Percentiles rank a stretch among this genome's conserved stretches.
phyloP scores from a whole-genome alignment of 768 basidiomycete species.

The Lactarius akahatsu region DNA sequence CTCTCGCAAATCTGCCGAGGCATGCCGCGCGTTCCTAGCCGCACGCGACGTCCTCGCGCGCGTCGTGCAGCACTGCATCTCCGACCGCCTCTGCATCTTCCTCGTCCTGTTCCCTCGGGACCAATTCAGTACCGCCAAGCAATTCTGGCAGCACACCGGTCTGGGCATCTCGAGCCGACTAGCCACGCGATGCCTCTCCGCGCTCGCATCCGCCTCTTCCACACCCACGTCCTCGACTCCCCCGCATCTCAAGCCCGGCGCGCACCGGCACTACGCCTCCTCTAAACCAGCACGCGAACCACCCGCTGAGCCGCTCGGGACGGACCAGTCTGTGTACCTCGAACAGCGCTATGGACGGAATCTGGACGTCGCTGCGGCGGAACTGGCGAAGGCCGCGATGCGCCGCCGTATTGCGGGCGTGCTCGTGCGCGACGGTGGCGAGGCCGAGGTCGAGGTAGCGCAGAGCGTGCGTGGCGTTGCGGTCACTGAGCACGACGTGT shows the following conservation, averaged over 20 bases:
- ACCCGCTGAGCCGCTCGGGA: constrained; percentile 45
- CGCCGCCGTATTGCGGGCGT: constrained; percentile 90
- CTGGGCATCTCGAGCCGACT: constrained; percentile 85
- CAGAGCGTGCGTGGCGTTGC: constrained; percentile 69
- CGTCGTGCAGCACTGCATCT: constrained; percentile 67
- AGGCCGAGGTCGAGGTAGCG: constrained; percentile 48
- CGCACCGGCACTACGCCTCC: constrained; percentile 60
- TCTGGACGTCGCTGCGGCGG: constrained; percentile 67
- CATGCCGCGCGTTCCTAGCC: constrained; percentile 73
- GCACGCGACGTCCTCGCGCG: constrained; percentile 51
- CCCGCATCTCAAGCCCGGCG: constrained; percentile 28
- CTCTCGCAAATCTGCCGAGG: constrained; percentile 66
- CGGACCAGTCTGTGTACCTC: constrained; percentile 72
- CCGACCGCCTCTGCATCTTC: constrained; percentile 56
- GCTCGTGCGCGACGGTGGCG: constrained; percentile 58
- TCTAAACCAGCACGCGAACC: constrained; percentile 35
- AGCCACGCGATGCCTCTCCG: constrained; percentile 76
- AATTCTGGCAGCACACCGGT: constrained; percentile 97
- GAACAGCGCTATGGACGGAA: constrained; percentile 97
- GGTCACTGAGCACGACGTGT: constrained; percentile 86
- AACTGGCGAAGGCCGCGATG: constrained; percentile 82
- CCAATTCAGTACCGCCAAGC: constrained; percentile 65
- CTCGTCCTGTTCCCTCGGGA: constrained; percentile 75
- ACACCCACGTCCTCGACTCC: constrained; percentile 28
- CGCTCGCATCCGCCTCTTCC: constrained; percentile 47